A percentile compares a stretch with the other conserved stretches of the same genome.
Evolutionary conservation across 2,329 filamentous ascomycete species (phyloP).

Genomic region (Epicoccum sorghinum): DNA sequence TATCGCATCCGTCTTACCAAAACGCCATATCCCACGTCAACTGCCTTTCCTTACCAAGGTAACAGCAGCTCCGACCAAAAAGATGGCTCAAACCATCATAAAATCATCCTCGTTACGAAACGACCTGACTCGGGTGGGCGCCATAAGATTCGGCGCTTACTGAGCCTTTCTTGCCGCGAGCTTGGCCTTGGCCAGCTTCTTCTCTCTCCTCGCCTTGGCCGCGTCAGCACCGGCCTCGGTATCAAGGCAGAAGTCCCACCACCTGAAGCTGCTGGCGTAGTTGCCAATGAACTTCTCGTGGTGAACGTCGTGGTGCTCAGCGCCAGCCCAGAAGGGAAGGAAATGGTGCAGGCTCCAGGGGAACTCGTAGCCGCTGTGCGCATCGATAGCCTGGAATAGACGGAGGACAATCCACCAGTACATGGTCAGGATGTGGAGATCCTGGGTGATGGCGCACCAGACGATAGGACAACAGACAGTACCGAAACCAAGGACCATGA

Average conservation of each 20-base stretch:
- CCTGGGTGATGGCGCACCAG: constrained; percentile 80
- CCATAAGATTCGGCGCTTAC: constrained; percentile 23
- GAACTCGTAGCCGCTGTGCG: constrained; percentile 97
- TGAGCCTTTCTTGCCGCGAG: constrained; percentile 56
- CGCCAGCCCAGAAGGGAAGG: constrained; percentile 96
- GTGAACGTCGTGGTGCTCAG: constrained; percentile 94
- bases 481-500: constrained; percentile 90
- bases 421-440: constrained; percentile 97
- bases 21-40: constrained; percentile 29
- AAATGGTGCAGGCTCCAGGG: constrained; percentile 96
- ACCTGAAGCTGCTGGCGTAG: constrained; percentile 96
- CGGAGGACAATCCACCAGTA: constrained; percentile 94
- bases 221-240: constrained; percentile 92
- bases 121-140: neutral
- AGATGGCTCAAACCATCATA: constrained; percentile 22
- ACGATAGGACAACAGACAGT: constrained; percentile 82
- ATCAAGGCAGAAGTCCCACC: constrained; percentile 96
- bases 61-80: constrained; percentile 10
- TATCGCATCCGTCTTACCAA: constrained; percentile 23
- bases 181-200: constrained; percentile 70
- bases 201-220: constrained; percentile 80
- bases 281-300: constrained; percentile 99
- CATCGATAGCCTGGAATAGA: constrained; percentile 96
- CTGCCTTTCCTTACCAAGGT: constrained; percentile 8
- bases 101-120: constrained; percentile 7